Evolutionary conservation across 768 basidiomycete species (phyloP).

Genomic region (Boletus pseudopeckii): DNA sequence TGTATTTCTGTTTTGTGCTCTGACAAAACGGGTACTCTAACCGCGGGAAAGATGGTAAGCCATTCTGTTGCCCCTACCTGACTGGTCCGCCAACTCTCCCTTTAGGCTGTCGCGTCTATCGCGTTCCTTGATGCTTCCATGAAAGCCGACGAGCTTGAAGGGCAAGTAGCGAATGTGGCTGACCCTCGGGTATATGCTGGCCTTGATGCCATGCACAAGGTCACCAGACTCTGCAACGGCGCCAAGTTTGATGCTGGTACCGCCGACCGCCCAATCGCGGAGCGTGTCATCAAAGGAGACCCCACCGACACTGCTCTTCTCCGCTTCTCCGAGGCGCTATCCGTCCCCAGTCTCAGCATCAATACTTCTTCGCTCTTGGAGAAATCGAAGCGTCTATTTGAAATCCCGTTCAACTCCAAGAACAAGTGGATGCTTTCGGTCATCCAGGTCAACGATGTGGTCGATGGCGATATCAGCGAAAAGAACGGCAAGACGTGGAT

Average conservation of each 20-base stretch:
- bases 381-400: constrained; percentile 29
- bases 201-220: constrained; percentile 32
- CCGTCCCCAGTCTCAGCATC: constrained; percentile 22
- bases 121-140: constrained; percentile 34
- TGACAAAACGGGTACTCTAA: constrained; percentile 56
- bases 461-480: constrained; percentile 7
- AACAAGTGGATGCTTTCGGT: constrained; percentile 60
- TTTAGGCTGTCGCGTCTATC: constrained; percentile 38
- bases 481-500: constrained; percentile 29
- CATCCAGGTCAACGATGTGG: constrained; percentile 21
- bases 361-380: constrained; percentile 20
- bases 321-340: constrained; percentile 41
- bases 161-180: constrained; percentile 2
- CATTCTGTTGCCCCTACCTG: not conserved
- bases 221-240: constrained; percentile 57
- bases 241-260: constrained; percentile 44
- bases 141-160: constrained; percentile 19
- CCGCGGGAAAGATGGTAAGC: constrained; percentile 45
- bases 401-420: constrained; percentile 46
- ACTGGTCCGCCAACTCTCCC: not conserved
- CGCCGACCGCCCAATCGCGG: constrained; percentile 25
- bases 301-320: constrained; percentile 54
- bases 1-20: constrained; percentile 50
- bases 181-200: constrained; percentile 20
- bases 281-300: constrained; percentile 42